phyloP scores from a whole-genome alignment of 768 basidiomycete genomes.

The Pisolithus marmoratus region DNA sequence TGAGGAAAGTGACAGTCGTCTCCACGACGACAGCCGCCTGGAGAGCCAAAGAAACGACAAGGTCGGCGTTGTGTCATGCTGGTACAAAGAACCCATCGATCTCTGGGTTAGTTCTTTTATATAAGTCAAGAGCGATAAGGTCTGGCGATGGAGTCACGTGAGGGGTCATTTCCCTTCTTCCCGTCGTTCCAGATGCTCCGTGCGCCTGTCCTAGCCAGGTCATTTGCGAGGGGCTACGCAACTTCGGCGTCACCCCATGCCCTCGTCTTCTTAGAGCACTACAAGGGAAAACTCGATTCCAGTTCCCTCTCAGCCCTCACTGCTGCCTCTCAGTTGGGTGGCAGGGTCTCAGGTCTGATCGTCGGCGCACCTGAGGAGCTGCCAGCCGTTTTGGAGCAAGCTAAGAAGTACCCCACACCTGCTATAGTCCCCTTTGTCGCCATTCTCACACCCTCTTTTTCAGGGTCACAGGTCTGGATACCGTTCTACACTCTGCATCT shows the following conservation, averaged over 20 bases:
- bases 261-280: constrained; percentile 88
- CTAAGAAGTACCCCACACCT: constrained; percentile 59
- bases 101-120: no score
- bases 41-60: constrained; percentile 38
- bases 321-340: constrained; percentile 82
- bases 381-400: constrained; percentile 59
- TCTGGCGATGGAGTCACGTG: not conserved
- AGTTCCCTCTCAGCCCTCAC: constrained; percentile 87
- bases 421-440: constrained; percentile 7
- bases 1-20: constrained; percentile 34
- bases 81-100: no score
- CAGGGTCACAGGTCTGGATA: constrained; percentile 64
- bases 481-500: constrained; percentile 65
- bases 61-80: constrained; percentile 7
- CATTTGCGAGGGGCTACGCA: constrained; percentile 42
- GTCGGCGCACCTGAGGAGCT: constrained; percentile 68
- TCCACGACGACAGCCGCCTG: constrained; percentile 45
- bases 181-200: constrained; percentile 13
- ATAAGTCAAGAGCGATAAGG: no score
- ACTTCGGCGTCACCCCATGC: constrained; percentile 61
- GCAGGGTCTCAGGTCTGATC: constrained; percentile 75
- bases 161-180: not conserved
- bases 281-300: constrained; percentile 73
- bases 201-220: constrained; percentile 24
- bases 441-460: constrained; percentile 3